A percentile compares a stretch with the other conserved stretches of the same genome.
Conservation (phyloP, 1,284 basidiomycete genomes). For the Irpex sp. region DNA sequence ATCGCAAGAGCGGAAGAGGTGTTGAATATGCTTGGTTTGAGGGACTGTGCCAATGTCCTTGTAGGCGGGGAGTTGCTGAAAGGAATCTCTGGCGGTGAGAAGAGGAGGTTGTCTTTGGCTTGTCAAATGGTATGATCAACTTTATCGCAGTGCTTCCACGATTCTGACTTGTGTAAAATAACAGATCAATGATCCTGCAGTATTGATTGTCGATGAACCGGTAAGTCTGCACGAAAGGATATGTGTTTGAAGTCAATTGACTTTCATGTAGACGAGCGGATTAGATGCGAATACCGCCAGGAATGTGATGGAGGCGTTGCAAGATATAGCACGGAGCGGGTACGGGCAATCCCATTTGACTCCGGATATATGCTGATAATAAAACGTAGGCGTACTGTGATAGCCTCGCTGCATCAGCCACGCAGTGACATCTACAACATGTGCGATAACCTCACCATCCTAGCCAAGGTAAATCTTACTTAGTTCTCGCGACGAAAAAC, state of each 20-base stretch:
- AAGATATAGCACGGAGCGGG: slow-evolving; percentile 43
- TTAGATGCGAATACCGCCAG: slow-evolving; percentile 47
- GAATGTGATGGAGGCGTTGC: slow-evolving; percentile 37
- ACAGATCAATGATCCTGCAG: slow-evolving; percentile 40
- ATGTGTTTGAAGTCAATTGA: background rate
- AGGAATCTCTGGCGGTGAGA: slow-evolving; percentile 52
- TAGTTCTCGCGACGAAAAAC: background rate
- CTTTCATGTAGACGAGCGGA: slow-evolving; percentile 22
- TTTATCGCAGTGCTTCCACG: background rate
- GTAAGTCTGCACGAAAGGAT: background rate
- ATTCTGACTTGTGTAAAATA: slow-evolving; percentile 17
- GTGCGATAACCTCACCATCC: slow-evolving; percentile 43
- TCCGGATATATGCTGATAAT: background rate
- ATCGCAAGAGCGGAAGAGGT: slow-evolving; percentile 44
- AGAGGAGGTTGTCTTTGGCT: slow-evolving; percentile 46
- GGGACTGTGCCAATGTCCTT: slow-evolving; percentile 47
- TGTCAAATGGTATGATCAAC: slow-evolving; percentile 34
- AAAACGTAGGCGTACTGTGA: slow-evolving; percentile 35
- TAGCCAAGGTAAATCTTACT: slow-evolving; percentile 37
- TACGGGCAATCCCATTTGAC: background rate
- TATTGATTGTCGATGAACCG: slow-evolving; percentile 41
- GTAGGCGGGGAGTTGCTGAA: slow-evolving; percentile 47
- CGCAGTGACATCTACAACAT: slow-evolving; percentile 44
- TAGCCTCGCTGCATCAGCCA: slow-evolving; percentile 50
- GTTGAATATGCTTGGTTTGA: slow-evolving; percentile 42